Evolutionary conservation across 1,139 yeast genomes (phyloP), one percentile per base, ranked within the genome.

Genomic region (Lodderomyces orthopsilosis): DNA sequence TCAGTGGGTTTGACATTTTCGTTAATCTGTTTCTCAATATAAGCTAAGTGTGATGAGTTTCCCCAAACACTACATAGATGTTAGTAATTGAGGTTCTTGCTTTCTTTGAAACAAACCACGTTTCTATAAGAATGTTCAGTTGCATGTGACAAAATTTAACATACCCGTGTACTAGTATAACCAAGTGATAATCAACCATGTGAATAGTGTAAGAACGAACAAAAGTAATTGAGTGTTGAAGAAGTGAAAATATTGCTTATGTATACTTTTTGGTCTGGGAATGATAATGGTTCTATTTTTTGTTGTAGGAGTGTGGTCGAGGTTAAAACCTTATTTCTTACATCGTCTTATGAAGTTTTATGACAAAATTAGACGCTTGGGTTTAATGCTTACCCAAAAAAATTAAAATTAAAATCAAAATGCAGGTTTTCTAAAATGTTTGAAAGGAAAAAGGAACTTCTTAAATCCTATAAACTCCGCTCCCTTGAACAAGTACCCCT

Each of bases 91-190:
- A 5, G n/a, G n/a, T n/a, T n/a, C n/a, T n/a, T n/a, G n/a, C n/a
- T n/a, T n/a, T n/a, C n/a, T n/a, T n/a, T n/a, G n/a, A n/a, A n/a
- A n/a, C n/a, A n/a, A n/a, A n/a, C n/a, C n/a, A n/a, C n/a, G n/a
- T n/a, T n/a, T n/a, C n/a, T n/a, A n/a, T n/a, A n/a, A n/a, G n/a
- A n/a, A n/a, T n/a, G n/a, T n/a, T n/a, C n/a, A n/a, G n/a, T n/a
- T 13, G 36, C 35, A 38, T 23, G 24, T 22, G 35, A 28, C 18
- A 35, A n/a, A 12, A 27, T 12, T 30, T 6, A 23, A 67, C 79
- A 44, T 61, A 74, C 73, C 95, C 95, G 63, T 87, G 95, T 41
- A 85, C 86, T 19, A 88, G 70, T 2, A 86, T 79, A 8, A 87
- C 75, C 38, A 87, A 68, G 60, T 87, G 95, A 52, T 62, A 67